Base-by-base conservation (phyloP, 192 early-diverging fungal genomes). In the Geranomyces variabilis region DNA sequence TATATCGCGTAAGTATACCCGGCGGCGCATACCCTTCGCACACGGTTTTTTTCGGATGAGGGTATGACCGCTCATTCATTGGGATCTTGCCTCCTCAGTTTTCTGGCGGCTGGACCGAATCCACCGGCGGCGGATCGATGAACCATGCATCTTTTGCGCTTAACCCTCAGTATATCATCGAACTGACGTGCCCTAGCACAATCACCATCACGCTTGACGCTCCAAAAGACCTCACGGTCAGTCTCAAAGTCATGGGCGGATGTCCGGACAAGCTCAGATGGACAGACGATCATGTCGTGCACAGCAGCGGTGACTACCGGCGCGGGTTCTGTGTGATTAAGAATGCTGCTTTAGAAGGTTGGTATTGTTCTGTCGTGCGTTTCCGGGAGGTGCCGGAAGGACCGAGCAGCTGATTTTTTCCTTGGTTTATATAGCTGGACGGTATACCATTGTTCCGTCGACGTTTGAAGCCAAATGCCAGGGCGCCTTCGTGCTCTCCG, bases 81-180 rank as follows among this genome's bases (percentile, higher is more conserved):
- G 69, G 6, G 64, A n/a, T 44, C 33, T 78, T 79, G 48, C n/a
- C 24, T 8, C 31, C 71, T 17, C 75, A 88, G 79, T 78, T 91
- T 24, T 60, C 73, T 41, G 87, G 87, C 8, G 74, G 81, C 75
- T 95, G 93, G 93, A 90, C 87, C 28, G 81, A 81, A 45, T 84
- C 83, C 9, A 90, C 90, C 10, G 90, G 90, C 30, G 93, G 93
- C 57, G 93, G 93, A 10, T 91, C 90, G 57, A 78, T 88, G 55
- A 84, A 81, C 33, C 81, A 88, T 58, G 79, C 90, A 14, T 84
- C 86, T 3, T 94, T 88, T 71, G 66, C 89, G 59, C 85, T 88
- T 70, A 95, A 95, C 68, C 93, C 93, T 28, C 90, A 93, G 75
- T 95, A 89, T 78, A 78, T 80, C 43, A 58, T 95, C 6, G 82